phyloP scores from a whole-genome alignment of 345 rosid genomes.

The Erucastrum elatum region DNA sequence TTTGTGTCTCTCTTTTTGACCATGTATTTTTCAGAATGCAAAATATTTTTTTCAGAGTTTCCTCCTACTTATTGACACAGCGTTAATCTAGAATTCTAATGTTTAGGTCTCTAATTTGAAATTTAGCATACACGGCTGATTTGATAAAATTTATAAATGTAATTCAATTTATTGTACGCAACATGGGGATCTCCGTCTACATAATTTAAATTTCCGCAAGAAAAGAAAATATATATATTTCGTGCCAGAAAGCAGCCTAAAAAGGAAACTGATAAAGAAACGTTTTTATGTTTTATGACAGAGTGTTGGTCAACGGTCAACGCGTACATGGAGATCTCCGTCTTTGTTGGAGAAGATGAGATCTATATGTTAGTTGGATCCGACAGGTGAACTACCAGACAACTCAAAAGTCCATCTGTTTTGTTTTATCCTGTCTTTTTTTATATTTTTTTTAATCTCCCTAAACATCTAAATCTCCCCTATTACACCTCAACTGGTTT shows the following conservation, averaged over 20 bases:
- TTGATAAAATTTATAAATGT: not conserved
- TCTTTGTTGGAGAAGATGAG: constrained; percentile 49
- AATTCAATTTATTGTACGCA: not conserved
- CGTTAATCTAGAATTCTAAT: not conserved
- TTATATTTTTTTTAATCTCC: not conserved
- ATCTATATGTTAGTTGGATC: constrained; percentile 36
- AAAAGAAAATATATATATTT: not conserved
- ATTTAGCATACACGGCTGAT: not conserved
- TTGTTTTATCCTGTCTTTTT: constrained; percentile 1
- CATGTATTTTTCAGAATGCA: not conserved
- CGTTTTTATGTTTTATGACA: constrained; percentile 2
- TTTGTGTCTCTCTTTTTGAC: constrained; percentile 6
- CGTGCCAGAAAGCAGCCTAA: not conserved
- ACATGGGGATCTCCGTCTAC: not conserved
- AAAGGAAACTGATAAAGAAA: not conserved
- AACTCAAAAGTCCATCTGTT: constrained; percentile 15
- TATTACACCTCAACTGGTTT: not conserved
- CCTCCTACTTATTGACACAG: not conserved
- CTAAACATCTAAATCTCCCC: not conserved
- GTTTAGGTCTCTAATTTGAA: not conserved
- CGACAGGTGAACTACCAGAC: constrained; percentile 31
- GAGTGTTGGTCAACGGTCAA: constrained; percentile 21
- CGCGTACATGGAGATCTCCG: constrained; percentile 45
- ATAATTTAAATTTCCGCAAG: not conserved
- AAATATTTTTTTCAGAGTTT: not conserved